phyloP scores from a whole-genome alignment of 2,329 filamentous ascomycete species.

The Emydomyces testavorans region DNA sequence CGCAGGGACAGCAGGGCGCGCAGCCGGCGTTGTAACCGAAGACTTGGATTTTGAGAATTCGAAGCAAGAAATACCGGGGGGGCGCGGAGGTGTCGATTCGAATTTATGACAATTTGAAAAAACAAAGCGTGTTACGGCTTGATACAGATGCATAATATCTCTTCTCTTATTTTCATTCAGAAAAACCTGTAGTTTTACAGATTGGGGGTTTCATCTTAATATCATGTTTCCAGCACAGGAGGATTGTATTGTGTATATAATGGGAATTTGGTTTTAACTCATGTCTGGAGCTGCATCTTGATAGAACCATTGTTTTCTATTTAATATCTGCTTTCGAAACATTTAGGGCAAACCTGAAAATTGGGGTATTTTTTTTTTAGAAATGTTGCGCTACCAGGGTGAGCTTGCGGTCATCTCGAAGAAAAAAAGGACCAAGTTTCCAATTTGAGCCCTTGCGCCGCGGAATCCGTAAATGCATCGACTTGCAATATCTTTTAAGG shows the following conservation, averaged over 20 bases:
- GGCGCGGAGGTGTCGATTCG: no score
- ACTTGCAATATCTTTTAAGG: no score
- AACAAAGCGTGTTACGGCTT: background rate
- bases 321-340: no score
- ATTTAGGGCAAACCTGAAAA: no score
- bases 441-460: no score
- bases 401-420: no score
- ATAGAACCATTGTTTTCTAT: no score
- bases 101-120: no score
- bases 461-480: no score
- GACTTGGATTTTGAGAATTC: background rate
- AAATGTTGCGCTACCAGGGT: no score
- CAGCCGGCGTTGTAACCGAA: conserved; percentile 28
- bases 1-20: conserved; percentile 22
- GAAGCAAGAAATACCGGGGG: background rate
- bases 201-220: background rate
- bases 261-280: conserved; percentile 7
- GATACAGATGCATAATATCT: background rate
- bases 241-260: conserved; percentile 10
- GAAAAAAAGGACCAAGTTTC: no score
- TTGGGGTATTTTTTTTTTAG: no score
- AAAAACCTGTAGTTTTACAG: conserved; percentile 5
- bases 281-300: background rate
- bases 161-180: background rate
- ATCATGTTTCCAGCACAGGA: background rate